phyloP scores from a whole-genome alignment of 306 rosid genomes.

The Geum urbanum region DNA sequence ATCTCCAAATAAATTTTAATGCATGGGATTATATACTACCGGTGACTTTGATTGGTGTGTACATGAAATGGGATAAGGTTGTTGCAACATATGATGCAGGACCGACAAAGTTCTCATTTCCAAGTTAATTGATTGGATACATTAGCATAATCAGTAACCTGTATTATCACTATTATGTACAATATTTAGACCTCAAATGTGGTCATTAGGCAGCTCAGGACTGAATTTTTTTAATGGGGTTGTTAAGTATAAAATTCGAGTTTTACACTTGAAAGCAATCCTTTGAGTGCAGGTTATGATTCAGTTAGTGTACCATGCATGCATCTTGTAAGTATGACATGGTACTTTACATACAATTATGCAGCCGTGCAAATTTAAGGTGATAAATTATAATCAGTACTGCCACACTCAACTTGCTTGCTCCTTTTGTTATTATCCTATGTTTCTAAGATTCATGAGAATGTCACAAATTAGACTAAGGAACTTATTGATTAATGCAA shows the following conservation, averaged over 20 bases:
- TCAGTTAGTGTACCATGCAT: not conserved
- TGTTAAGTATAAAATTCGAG: conserved; percentile 1
- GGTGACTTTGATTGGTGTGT: not conserved
- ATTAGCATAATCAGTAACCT: not conserved
- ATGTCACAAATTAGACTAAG: not conserved
- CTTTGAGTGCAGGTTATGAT: not conserved
- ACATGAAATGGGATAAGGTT: not conserved
- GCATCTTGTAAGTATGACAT: not conserved
- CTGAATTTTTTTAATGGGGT: not conserved
- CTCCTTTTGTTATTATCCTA: not conserved
- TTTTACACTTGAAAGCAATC: not conserved
- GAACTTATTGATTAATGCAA: not conserved
- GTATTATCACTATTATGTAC: conserved; percentile 7
- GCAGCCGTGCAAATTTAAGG: not conserved
- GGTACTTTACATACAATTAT: not conserved
- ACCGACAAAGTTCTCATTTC: not conserved
- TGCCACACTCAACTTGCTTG: not conserved
- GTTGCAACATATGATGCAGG: not conserved
- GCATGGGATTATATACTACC: not conserved
- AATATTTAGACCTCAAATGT: conserved; percentile 5
- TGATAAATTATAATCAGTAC: not conserved
- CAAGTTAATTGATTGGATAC: not conserved
- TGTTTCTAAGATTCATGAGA: not conserved
- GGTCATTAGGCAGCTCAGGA: conserved; percentile 2
- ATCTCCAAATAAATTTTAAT: not conserved